Evolutionary conservation across 768 basidiomycete species (phyloP).

Genomic region (Mycena galopus): DNA sequence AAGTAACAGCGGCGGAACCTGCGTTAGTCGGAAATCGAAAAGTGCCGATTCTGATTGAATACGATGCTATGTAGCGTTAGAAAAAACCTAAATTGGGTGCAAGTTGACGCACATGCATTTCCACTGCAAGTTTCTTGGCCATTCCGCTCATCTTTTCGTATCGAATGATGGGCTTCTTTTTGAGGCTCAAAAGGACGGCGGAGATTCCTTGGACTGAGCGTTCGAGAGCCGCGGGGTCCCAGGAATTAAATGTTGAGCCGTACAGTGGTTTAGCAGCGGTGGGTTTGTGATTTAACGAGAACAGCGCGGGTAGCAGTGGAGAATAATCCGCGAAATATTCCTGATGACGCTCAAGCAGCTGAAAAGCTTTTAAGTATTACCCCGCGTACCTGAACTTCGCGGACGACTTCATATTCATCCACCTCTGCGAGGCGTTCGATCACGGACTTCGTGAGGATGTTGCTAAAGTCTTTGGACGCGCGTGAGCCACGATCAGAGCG

Average conservation of each 20-base stretch:
- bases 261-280: slow-evolving; percentile 74
- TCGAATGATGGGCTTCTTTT: slow-evolving; percentile 94
- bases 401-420: slow-evolving; percentile 96
- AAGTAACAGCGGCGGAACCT: slow-evolving; percentile 89
- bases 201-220: slow-evolving; percentile 85
- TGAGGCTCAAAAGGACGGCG: slow-evolving; percentile 91
- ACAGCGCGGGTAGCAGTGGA: slow-evolving; percentile 86
- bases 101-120: slow-evolving; percentile 76
- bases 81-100: neutral
- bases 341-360: slow-evolving; percentile 53
- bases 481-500: slow-evolving; percentile 39
- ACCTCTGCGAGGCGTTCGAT: slow-evolving; percentile 95
- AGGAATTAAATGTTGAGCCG: slow-evolving; percentile 77
- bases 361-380: neutral
- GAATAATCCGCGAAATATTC: slow-evolving; percentile 99
- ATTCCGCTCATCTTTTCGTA: slow-evolving; percentile 94
- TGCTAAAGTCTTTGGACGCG: slow-evolving; percentile 86
- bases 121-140: slow-evolving; percentile 89
- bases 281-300: slow-evolving; percentile 87
- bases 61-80: slow-evolving; percentile 65
- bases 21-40: slow-evolving; percentile 93
- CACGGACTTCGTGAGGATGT: slow-evolving; percentile 86
- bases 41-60: slow-evolving; percentile 85
- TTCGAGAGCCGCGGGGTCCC: slow-evolving; percentile 81
- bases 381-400: slow-evolving; percentile 89